These are phyloP conservation scores for Domatiomyces globalis DNA, from an alignment of 2,329 filamentous ascomycete genomes.

Conservation along the genomic window DNA sequence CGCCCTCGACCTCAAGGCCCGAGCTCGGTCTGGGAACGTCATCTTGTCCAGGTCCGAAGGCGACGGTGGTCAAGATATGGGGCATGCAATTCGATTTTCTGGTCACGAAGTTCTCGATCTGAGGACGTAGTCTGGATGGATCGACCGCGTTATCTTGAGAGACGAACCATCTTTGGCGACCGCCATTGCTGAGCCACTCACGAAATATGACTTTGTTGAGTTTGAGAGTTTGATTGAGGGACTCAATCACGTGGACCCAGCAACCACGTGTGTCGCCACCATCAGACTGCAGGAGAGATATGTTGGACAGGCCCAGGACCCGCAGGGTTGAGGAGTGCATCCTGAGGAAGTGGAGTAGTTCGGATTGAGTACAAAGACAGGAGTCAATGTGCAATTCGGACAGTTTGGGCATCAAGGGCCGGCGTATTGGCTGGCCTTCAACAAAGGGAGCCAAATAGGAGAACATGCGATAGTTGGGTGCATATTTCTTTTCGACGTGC, in stretches of 20 bases:
- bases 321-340: conserved; percentile 11
- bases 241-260: conserved; percentile 12
- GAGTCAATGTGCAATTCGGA: conserved; percentile 8
- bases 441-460: conserved; percentile 10
- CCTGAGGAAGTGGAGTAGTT: conserved; percentile 12
- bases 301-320: conserved; percentile 9
- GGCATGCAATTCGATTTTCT: conserved; percentile 8
- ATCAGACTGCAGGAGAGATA: conserved; percentile 8
- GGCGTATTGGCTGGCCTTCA: conserved; percentile 5
- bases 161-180: conserved; percentile 15
- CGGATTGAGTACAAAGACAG: conserved; percentile 12
- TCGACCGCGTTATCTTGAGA: conserved; percentile 7
- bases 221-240: conserved; percentile 8
- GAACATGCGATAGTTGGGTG: conserved; percentile 7
- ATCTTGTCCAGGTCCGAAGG: conserved; percentile 11
- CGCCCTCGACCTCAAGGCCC: conserved; percentile 12
- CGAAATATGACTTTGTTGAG: conserved; percentile 10
- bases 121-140: conserved; percentile 6
- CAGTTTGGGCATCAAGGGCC: conserved; percentile 8
- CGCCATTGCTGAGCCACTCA: conserved; percentile 15
- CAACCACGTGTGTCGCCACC: conserved; percentile 12
- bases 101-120: conserved; percentile 11
- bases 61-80: conserved; percentile 7
- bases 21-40: conserved; percentile 10
- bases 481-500: conserved; percentile 5